A percentile compares a stretch with the other conserved stretches of the same genome.
These are phyloP conservation scores for Lycium barbarum DNA, from an alignment of 257 asterid genomes.

Conservation along the genomic window DNA sequence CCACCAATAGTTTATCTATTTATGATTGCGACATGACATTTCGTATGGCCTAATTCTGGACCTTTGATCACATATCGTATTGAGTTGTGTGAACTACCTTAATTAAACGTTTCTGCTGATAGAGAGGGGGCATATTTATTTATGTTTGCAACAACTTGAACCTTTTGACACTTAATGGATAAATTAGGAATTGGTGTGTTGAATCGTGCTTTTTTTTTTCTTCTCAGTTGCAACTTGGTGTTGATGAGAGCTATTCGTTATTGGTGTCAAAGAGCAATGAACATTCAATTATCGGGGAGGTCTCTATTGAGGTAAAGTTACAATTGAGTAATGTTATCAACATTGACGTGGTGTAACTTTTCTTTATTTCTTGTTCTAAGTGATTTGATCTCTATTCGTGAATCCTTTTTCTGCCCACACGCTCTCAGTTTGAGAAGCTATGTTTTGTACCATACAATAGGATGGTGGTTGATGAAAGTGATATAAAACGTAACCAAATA, in stretches of 20 bases:
- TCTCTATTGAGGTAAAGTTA: conserved; percentile 71
- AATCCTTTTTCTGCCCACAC: neutral
- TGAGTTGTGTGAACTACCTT: neutral
- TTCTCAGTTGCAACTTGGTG: conserved; percentile 80
- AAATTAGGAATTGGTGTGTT: neutral
- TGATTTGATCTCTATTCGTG: neutral
- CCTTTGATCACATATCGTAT: neutral
- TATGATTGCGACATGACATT: neutral
- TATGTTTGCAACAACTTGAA: conserved; percentile 10
- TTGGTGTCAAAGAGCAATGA: conserved; percentile 60
- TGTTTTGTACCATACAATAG: neutral
- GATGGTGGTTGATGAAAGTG: neutral
- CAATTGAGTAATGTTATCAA: neutral
- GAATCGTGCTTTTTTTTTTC: neutral
- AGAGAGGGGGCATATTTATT: neutral
- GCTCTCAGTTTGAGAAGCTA: neutral
- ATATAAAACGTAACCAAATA: neutral
- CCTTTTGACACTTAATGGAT: neutral
- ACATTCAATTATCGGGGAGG: conserved; percentile 65
- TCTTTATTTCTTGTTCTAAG: neutral
- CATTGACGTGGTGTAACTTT: neutral
- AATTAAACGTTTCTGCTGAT: neutral
- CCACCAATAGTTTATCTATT: too few species aligned
- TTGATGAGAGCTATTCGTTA: conserved; percentile 88
- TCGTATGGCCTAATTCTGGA: neutral